Percentiles rank a stretch among this genome's conserved stretches.
These are phyloP conservation scores for Fusarium mangiferae DNA, from an alignment of 2,329 filamentous ascomycete species.

Conservation along the genomic window DNA sequence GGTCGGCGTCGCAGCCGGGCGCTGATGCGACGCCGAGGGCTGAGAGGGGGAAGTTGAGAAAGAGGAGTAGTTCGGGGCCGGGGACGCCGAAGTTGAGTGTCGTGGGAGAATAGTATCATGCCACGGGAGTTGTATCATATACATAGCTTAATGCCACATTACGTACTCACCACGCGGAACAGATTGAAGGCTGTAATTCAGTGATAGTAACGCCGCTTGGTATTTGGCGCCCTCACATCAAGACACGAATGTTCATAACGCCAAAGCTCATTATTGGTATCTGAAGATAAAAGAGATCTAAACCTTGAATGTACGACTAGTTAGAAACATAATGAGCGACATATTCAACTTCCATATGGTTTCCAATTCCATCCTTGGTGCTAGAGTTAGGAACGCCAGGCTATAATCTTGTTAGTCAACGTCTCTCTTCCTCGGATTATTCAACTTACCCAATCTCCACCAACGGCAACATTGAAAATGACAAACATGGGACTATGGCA, in stretches of 20 bases:
- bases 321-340: slow-evolving; percentile 55
- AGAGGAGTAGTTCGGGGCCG: slow-evolving; percentile 35
- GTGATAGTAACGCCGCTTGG: not conserved
- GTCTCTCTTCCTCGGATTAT: rapidly evolving
- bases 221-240: rapidly evolving
- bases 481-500: slow-evolving; percentile 62
- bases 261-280: slow-evolving; percentile 2
- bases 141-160: not conserved
- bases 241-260: not conserved
- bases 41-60: slow-evolving; percentile 35
- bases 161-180: not conserved
- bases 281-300: not conserved
- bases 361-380: slow-evolving; percentile 58
- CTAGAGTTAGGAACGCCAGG: slow-evolving; percentile 59
- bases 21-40: slow-evolving; percentile 1
- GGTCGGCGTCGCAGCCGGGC: not conserved
- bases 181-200: rapidly evolving
- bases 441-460: slow-evolving; percentile 61
- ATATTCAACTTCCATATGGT: slow-evolving; percentile 64
- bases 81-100: slow-evolving; percentile 16
- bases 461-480: slow-evolving; percentile 66
- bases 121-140: not conserved
- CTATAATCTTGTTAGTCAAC: slow-evolving; percentile 43
- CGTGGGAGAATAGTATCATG: slow-evolving; percentile 28
- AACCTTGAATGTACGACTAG: not conserved